Evolutionary conservation across 306 rosid genomes (phyloP).

Genomic region (Cicer arietinum): DNA sequence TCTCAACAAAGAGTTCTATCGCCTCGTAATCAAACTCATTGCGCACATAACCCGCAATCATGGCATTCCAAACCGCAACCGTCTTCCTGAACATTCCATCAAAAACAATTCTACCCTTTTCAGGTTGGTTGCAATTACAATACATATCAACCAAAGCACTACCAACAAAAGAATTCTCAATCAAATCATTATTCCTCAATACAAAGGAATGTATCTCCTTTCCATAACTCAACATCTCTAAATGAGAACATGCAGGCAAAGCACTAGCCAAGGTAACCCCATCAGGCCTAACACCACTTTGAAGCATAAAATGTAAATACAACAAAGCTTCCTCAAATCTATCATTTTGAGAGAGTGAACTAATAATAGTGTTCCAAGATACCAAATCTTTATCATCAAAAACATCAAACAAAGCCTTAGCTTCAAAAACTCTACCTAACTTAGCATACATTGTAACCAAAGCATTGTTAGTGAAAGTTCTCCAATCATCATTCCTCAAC

Average conservation of each 20-base stretch:
- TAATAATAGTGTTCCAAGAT: slow-evolving; percentile 82
- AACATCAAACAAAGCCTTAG: slow-evolving; percentile 63
- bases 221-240: slow-evolving; percentile 70
- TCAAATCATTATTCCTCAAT: slow-evolving; percentile 53
- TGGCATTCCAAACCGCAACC: slow-evolving; percentile 77
- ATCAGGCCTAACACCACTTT: slow-evolving; percentile 64
- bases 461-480: slow-evolving; percentile 71
- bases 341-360: slow-evolving; percentile 76
- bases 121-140: slow-evolving; percentile 68
- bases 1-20: slow-evolving; percentile 63
- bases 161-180: slow-evolving; percentile 70
- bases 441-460: slow-evolving; percentile 81
- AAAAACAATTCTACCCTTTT: slow-evolving; percentile 66
- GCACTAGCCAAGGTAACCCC: slow-evolving; percentile 79
- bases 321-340: slow-evolving; percentile 64
- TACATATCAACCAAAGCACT: slow-evolving; percentile 91
- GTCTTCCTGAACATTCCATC: slow-evolving; percentile 51
- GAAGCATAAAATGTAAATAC: slow-evolving; percentile 57
- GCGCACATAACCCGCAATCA: slow-evolving; percentile 76
- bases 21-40: slow-evolving; percentile 71
- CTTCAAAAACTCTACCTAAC: slow-evolving; percentile 60
- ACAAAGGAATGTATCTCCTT: slow-evolving; percentile 75
- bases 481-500: slow-evolving; percentile 58
- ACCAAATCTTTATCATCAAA: slow-evolving; percentile 74
- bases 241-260: slow-evolving; percentile 84